A percentile compares a stretch with the other conserved stretches of the same genome.
Evolutionary conservation across 2,329 filamentous ascomycete species (phyloP).

Genomic region (Plectosphaerella sp.): DNA sequence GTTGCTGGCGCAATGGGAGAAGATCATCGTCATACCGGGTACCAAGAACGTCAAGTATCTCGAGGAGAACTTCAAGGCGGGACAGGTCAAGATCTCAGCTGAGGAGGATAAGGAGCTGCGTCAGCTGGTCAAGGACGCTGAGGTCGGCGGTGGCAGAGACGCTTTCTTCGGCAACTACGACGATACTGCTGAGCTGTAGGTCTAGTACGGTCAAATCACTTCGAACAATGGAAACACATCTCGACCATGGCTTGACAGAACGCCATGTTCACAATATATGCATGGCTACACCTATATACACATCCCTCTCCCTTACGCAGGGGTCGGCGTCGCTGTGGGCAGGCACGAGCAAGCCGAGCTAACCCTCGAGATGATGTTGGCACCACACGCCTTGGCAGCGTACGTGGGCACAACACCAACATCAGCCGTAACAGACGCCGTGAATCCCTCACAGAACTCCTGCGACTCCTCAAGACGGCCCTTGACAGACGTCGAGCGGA

Average conservation of each 20-base stretch:
- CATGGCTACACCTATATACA: too few species aligned
- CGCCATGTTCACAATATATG: too few species aligned
- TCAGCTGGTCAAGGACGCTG: too few species aligned
- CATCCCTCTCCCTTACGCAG: neutral
- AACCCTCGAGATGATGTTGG: slow-evolving; percentile 15
- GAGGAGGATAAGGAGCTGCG: too few species aligned
- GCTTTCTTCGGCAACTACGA: too few species aligned
- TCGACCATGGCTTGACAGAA: too few species aligned
- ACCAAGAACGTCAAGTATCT: slow-evolving; percentile 43
- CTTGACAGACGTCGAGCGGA: slow-evolving; percentile 9
- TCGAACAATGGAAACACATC: too few species aligned
- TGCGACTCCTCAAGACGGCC: slow-evolving; percentile 15
- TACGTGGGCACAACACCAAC: slow-evolving; percentile 13
- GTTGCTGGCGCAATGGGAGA: slow-evolving; percentile 55
- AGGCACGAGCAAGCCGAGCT: slow-evolving; percentile 17
- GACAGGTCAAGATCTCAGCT: too few species aligned
- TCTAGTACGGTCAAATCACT: too few species aligned
- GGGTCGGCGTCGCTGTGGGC: slow-evolving; percentile 10
- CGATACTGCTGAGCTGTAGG: too few species aligned
- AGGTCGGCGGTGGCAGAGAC: too few species aligned
- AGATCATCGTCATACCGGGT: slow-evolving; percentile 55
- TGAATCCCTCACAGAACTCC: slow-evolving; percentile 15
- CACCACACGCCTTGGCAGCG: slow-evolving; percentile 12
- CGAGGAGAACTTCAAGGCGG: slow-evolving; percentile 37
- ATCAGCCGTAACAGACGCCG: slow-evolving; percentile 11